A percentile compares a stretch with the other conserved stretches of the same genome.
Evolutionary conservation across 345 rosid species (phyloP).

Genomic region (Ceriops zippeliana): DNA sequence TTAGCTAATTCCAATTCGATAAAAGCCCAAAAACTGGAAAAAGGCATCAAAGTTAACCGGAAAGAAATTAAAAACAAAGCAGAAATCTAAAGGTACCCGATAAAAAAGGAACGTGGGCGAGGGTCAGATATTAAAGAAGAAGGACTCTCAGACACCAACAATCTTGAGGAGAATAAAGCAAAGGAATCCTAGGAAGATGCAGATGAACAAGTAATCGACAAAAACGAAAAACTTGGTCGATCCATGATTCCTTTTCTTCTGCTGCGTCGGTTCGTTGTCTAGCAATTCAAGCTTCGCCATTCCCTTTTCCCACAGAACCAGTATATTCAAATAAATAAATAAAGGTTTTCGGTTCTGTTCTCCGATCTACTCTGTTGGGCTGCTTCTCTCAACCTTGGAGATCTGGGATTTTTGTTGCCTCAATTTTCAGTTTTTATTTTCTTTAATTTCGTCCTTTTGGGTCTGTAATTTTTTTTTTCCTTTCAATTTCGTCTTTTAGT

Average conservation of each 20-base stretch:
- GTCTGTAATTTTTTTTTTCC: too few species aligned
- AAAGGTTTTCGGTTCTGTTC: too few species aligned
- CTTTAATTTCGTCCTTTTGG: too few species aligned
- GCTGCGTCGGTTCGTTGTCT: slow-evolving; percentile 11
- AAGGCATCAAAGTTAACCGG: not conserved
- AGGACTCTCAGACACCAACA: slow-evolving; percentile 3
- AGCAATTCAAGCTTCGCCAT: slow-evolving; percentile 23
- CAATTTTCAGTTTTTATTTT: too few species aligned
- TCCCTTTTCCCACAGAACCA: not conserved
- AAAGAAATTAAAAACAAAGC: not conserved
- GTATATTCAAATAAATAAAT: too few species aligned
- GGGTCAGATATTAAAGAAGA: not conserved
- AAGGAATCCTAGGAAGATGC: slow-evolving; percentile 46
- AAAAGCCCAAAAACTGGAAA: too few species aligned
- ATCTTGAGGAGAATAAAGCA: slow-evolving; percentile 55
- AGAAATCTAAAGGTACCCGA: slow-evolving; percentile 10
- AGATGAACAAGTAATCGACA: slow-evolving; percentile 64
- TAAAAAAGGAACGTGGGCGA: not conserved
- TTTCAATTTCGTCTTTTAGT: too few species aligned
- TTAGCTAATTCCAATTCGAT: too few species aligned
- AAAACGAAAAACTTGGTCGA: slow-evolving; percentile 59
- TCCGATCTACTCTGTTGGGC: not conserved
- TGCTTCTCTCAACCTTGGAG: not conserved
- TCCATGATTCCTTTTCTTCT: slow-evolving; percentile 52
- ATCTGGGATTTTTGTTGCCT: not conserved